Evolutionary conservation across 83 land plant genomes (phyloP).

Genomic region (Picea mariana): DNA sequence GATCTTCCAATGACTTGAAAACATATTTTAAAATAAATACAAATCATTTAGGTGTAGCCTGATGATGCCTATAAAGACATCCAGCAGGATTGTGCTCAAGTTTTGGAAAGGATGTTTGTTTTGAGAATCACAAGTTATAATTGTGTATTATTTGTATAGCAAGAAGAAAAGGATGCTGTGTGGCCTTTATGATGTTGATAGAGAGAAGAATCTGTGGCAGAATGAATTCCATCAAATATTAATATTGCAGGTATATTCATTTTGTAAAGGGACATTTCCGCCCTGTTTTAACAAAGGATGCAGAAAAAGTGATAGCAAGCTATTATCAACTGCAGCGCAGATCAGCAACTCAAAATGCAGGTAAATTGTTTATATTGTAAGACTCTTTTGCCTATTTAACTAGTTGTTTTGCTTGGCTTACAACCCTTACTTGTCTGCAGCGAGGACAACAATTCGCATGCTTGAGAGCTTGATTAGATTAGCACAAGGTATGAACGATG

Average conservation of each 20-base stretch:
- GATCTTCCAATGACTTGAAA: no score
- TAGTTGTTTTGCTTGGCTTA: neutral
- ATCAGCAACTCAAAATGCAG: constrained; percentile 88
- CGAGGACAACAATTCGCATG: constrained; percentile 96
- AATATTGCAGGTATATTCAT: constrained; percentile 71
- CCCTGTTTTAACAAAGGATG: constrained; percentile 79
- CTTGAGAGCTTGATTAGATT: constrained; percentile 94
- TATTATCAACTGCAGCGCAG: constrained; percentile 95
- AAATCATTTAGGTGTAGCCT: no score
- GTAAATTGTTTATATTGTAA: constrained; percentile 20
- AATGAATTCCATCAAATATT: neutral
- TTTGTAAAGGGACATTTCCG: constrained; percentile 74
- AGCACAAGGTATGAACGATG: constrained; percentile 73
- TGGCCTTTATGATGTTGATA: neutral
- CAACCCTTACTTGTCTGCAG: constrained; percentile 29
- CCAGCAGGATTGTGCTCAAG: no score
- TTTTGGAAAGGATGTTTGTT: no score
- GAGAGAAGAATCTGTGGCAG: neutral
- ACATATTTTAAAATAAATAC: no score
- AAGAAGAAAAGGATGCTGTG: neutral
- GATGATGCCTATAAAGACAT: no score
- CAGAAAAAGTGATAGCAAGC: constrained; percentile 79
- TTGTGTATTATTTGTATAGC: neutral
- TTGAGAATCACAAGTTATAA: no score
- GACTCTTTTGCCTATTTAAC: neutral